phyloP scores from a whole-genome alignment of 73 alveolate species.

The Uronychia binucleata region DNA sequence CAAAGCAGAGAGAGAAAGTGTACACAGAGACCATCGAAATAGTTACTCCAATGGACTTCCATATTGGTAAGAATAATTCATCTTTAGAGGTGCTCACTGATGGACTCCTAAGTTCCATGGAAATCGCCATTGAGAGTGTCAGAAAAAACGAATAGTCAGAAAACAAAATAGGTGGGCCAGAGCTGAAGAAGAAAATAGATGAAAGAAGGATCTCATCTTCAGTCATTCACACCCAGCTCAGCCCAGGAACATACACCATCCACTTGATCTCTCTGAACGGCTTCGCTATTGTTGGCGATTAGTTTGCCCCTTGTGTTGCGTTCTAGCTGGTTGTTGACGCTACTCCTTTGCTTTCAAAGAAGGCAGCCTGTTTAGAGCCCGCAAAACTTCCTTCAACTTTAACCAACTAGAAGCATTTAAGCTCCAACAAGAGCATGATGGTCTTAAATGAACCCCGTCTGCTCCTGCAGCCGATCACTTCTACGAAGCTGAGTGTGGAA shows the following conservation, averaged over 20 bases:
- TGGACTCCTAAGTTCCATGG: neutral
- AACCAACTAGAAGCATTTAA: neutral
- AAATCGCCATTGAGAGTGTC: neutral
- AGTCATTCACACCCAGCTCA: neutral
- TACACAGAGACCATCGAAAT: neutral
- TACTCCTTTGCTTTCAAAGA: neutral
- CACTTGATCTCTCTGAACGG: neutral
- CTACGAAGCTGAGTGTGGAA: neutral
- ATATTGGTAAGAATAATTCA: too few relatives aligned
- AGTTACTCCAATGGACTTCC: neutral
- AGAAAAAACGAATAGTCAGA: neutral
- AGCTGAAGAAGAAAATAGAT: neutral
- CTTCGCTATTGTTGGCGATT: neutral
- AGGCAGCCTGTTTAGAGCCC: neutral
- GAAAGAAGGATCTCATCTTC: neutral
- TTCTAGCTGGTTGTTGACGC: neutral
- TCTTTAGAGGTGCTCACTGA: neutral
- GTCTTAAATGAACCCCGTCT: neutral
- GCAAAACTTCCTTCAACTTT: neutral
- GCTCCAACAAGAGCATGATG: neutral
- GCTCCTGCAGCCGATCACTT: neutral
- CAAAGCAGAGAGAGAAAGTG: neutral
- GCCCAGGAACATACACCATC: neutral
- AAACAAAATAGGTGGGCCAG: neutral
- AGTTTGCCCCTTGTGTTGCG: neutral